phyloP scores from a whole-genome alignment of 2,329 filamentous ascomycete species.

The Rasamsonia emersonii region DNA sequence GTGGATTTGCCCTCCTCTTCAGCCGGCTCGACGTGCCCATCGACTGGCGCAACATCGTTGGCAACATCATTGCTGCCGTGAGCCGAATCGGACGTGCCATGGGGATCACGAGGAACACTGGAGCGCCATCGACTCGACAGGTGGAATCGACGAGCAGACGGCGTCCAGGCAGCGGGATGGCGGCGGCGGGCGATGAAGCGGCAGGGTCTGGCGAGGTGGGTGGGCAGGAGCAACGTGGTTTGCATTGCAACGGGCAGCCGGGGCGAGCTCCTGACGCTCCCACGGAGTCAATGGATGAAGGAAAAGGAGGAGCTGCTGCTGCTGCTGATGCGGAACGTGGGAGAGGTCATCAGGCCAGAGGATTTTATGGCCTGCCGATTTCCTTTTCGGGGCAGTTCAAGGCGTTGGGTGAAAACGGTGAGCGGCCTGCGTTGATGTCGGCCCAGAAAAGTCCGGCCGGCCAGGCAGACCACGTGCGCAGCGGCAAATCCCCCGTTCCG shows the following conservation, averaged over 20 bases:
- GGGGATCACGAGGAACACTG: conserved; percentile 20
- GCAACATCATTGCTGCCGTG: conserved; percentile 13
- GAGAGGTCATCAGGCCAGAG: conserved; percentile 8
- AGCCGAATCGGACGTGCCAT: conserved; percentile 16
- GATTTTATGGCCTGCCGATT: too few relatives aligned
- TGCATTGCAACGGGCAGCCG: conserved; percentile 33
- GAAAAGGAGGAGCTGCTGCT: conserved; percentile 11
- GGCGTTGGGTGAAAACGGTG: too few relatives aligned
- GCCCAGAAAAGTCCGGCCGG: too few relatives aligned
- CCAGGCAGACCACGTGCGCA: too few relatives aligned
- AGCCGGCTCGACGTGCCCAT: conserved; percentile 10
- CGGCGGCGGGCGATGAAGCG: conserved; percentile 30
- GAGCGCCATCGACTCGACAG: conserved; percentile 21
- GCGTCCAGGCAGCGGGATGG: conserved; percentile 19
- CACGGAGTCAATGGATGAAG: conserved; percentile 15
- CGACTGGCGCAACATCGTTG: conserved; percentile 14
- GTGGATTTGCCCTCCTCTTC: conserved; percentile 12
- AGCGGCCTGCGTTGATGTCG: too few relatives aligned
- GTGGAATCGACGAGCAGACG: conserved; percentile 24
- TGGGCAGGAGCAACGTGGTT: conserved; percentile 25
- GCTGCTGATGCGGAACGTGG: conserved; percentile 11
- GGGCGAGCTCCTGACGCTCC: conserved; percentile 13
- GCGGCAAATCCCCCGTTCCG: too few relatives aligned
- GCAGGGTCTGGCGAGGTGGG: conserved; percentile 24
- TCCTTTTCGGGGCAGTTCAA: too few relatives aligned